Percentiles rank a stretch among this genome's conserved stretches.
These are phyloP conservation scores for Chytriomyces sp. DNA, from an alignment of 192 early-diverging fungal genomes.

Conservation along the genomic window DNA sequence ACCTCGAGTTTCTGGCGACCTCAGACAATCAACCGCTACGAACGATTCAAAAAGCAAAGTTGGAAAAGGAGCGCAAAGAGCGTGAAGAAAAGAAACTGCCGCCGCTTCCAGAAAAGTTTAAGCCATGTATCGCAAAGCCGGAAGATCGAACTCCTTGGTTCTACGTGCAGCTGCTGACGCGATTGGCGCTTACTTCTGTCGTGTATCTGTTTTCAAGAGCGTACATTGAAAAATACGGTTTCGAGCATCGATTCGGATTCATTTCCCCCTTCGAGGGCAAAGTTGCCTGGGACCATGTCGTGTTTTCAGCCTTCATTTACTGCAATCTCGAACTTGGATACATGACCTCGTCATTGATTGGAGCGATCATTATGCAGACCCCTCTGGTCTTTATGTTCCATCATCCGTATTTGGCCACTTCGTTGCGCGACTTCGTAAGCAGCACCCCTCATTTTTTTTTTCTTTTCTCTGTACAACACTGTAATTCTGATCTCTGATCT, in stretches of 20 bases:
- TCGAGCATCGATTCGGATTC: slow-evolving; percentile 2
- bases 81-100: slow-evolving; percentile 6
- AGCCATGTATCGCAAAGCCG: not conserved
- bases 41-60: not conserved
- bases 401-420: slow-evolving; percentile 3
- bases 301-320: not conserved
- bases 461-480: too few relatives aligned
- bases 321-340: not conserved
- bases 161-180: not conserved
- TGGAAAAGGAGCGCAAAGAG: not conserved
- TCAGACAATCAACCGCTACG: not conserved
- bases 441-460: not conserved
- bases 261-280: not conserved
- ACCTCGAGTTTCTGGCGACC: slow-evolving; percentile 10
- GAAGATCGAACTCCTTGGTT: not conserved
- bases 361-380: not conserved
- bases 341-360: not conserved
- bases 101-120: not conserved
- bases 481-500: too few relatives aligned
- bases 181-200: not conserved
- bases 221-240: not conserved
- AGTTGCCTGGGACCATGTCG: not conserved
- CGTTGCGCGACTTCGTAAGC: slow-evolving; percentile 5
- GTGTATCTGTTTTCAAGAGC: not conserved
- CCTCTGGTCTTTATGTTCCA: slow-evolving; percentile 1